Evolutionary conservation across 208 protist genomes (phyloP).

Genomic region (Leishmania mexicana): DNA sequence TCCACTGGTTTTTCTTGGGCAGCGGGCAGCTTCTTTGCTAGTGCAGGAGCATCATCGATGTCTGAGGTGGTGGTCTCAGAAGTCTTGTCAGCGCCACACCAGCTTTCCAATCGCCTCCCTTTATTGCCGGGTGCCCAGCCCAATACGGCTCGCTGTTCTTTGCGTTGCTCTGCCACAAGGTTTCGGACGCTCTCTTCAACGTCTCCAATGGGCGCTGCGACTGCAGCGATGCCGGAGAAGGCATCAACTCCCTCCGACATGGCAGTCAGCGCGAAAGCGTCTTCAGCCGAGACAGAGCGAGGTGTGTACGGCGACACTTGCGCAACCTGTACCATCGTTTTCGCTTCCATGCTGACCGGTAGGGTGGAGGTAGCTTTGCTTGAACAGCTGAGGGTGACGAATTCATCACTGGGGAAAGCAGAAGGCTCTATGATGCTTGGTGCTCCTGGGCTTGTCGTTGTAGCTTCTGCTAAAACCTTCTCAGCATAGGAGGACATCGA

Average conservation of each 20-base stretch:
- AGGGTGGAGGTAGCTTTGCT: background rate
- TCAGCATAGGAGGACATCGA: conserved; percentile 10
- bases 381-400: background rate
- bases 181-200: background rate
- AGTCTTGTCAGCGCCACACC: background rate
- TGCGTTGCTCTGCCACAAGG: background rate
- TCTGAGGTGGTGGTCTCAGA: background rate
- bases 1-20: background rate
- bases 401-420: background rate
- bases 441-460: too few species aligned
- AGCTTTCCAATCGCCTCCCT: background rate
- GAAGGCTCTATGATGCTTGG: background rate
- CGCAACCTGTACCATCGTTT: background rate
- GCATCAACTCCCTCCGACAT: background rate
- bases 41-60: background rate
- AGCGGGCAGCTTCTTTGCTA: background rate
- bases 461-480: background rate
- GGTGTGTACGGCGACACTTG: background rate
- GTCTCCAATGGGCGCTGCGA: background rate
- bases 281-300: background rate
- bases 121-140: too few species aligned
- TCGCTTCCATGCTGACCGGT: too few species aligned
- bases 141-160: background rate
- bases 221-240: background rate
- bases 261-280: background rate